These are phyloP conservation scores for Tulasnella sp. DNA, from an alignment of 768 basidiomycete genomes.

Conservation along the genomic window DNA sequence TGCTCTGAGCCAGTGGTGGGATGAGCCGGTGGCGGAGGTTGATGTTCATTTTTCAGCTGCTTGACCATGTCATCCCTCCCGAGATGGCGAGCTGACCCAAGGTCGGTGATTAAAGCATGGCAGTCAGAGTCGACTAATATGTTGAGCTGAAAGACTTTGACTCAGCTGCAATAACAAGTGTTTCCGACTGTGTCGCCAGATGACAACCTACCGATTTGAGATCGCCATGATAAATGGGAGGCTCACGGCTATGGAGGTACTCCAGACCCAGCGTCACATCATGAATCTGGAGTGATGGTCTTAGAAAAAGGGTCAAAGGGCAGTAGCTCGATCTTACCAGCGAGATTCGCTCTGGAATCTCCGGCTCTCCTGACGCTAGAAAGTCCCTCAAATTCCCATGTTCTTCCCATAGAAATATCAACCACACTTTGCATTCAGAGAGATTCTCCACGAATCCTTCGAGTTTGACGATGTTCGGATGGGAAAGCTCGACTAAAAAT, in stretches of 20 bases:
- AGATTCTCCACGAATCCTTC: not conserved
- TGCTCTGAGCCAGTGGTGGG: not conserved
- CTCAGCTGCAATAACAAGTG: not conserved
- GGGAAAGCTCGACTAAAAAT: not conserved
- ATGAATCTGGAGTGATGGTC: not conserved
- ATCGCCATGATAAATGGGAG: not conserved
- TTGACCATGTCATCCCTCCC: not conserved
- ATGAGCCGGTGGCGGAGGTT: not conserved
- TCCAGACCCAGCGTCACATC: not conserved
- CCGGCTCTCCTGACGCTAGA: not conserved
- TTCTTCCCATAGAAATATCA: not conserved
- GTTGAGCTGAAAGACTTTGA: not conserved
- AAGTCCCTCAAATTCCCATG: conserved; percentile 4
- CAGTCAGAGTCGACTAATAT: not conserved
- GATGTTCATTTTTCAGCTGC: not conserved
- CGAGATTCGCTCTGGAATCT: not conserved
- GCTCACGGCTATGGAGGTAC: not conserved
- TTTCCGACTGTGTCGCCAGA: not conserved
- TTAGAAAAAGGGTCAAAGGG: not conserved
- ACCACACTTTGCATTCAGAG: not conserved
- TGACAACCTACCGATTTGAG: not conserved
- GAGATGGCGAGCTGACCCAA: not conserved
- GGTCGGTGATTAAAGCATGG: not conserved
- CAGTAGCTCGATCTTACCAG: not conserved
- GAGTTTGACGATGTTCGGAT: not conserved